Percentiles rank a stretch among this genome's conserved stretches.
Conservation (phyloP, 148 eudicot species). For the Heliamphora exappendiculata region DNA sequence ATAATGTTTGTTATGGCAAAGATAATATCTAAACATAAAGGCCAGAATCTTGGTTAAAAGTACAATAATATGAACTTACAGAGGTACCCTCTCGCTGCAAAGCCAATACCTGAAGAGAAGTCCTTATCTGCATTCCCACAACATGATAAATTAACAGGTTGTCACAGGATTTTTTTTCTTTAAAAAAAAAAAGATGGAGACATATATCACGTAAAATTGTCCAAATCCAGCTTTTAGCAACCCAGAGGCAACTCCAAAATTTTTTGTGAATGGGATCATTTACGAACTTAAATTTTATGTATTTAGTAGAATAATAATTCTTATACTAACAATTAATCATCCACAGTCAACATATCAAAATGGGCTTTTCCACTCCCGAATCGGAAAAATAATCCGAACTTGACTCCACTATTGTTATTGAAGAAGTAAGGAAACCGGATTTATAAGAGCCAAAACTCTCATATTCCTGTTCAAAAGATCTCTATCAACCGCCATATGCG, state of each 20-base stretch:
- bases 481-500: no score
- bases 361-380: no score
- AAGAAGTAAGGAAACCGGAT: no score
- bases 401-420: no score
- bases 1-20: slow-evolving; percentile 10
- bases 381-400: no score
- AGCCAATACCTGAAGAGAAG: slow-evolving; percentile 77
- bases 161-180: neutral
- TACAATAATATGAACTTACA: slow-evolving; percentile 33
- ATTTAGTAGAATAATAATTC: no score
- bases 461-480: no score
- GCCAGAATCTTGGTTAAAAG: neutral
- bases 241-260: neutral
- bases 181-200: neutral
- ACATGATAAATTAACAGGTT: neutral
- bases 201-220: neutral
- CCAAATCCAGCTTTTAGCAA: slow-evolving; percentile 9
- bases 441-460: no score
- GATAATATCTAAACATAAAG: neutral
- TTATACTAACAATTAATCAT: no score
- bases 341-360: no score
- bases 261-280: no score
- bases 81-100: slow-evolving; percentile 61
- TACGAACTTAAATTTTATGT: no score
- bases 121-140: slow-evolving; percentile 52